Percentiles rank a stretch among this genome's conserved stretches.
Conservation (phyloP, 495 filamentous ascomycete species). For the Xylaria bambusicola region DNA sequence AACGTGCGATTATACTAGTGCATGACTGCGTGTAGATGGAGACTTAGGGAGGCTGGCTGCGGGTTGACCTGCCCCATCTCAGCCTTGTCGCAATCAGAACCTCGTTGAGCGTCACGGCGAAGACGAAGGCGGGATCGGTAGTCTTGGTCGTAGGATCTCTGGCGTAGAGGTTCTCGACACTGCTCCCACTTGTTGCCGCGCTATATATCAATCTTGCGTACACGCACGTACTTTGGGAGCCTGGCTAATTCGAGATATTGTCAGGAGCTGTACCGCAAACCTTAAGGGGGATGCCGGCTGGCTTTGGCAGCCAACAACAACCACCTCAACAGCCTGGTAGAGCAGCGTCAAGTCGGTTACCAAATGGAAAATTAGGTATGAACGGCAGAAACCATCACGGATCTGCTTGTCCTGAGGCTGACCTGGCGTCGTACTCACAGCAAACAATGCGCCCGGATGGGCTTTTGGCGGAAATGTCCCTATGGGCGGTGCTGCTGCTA, state of each 20-base stretch:
- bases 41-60: background rate
- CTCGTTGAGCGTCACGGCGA: background rate
- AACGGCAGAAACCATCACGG: slow-evolving; percentile 13
- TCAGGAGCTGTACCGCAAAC: slow-evolving; percentile 68
- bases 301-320: slow-evolving; percentile 63
- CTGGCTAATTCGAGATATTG: slow-evolving; percentile 34
- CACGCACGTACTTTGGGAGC: slow-evolving; percentile 15
- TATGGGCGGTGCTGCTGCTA: slow-evolving; percentile 65
- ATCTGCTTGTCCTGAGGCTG: slow-evolving; percentile 31
- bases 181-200: background rate
- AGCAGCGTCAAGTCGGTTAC: slow-evolving; percentile 68
- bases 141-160: no score
- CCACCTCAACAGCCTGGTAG: slow-evolving; percentile 63
- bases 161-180: background rate
- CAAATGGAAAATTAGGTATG: slow-evolving; percentile 74
- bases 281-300: slow-evolving; percentile 66
- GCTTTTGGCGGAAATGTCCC: slow-evolving; percentile 68
- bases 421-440: slow-evolving; percentile 36
- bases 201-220: slow-evolving; percentile 6
- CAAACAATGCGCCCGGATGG: slow-evolving; percentile 71
- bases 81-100: slow-evolving; percentile 17
- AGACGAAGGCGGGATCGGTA: no score
- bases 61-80: background rate
- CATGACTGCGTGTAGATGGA: background rate
- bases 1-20: background rate